These are phyloP conservation scores for Marchantia polymorpha DNA, from an alignment of 225 moss, liverwort and hornwort species.

Conservation along the genomic window DNA sequence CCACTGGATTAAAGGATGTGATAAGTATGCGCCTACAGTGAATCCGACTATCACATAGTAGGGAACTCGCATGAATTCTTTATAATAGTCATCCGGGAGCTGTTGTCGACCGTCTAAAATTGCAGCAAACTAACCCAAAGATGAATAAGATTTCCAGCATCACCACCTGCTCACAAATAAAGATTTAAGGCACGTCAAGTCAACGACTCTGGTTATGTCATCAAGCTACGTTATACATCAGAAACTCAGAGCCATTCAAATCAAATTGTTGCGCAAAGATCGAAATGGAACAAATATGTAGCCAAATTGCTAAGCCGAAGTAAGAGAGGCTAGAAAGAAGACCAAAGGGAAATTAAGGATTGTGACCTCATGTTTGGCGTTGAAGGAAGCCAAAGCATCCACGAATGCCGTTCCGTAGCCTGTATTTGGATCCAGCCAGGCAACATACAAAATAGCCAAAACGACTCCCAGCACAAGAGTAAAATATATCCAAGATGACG, in stretches of 20 bases:
- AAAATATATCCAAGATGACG: constrained; percentile 83
- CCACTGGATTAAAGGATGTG: constrained; percentile 74
- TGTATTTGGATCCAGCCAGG: constrained; percentile 77
- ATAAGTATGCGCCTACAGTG: constrained; percentile 71
- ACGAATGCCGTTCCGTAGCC: constrained; percentile 78
- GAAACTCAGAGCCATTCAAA: not conserved
- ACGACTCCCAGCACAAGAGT: constrained; percentile 79
- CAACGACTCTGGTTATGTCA: not conserved
- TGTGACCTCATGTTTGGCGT: constrained; percentile 76
- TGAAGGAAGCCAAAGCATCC: constrained; percentile 60
- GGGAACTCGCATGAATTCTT: constrained; percentile 82
- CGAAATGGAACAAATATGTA: not conserved
- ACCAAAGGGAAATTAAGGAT: not conserved
- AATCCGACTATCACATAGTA: constrained; percentile 69
- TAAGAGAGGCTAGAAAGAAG: not conserved
- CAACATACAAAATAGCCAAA: constrained; percentile 58
- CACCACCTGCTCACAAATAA: constrained; percentile 49
- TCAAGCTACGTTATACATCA: not conserved
- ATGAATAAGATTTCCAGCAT: constrained; percentile 74
- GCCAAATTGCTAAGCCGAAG: not conserved
- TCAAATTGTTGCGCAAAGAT: not conserved
- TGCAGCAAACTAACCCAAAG: constrained; percentile 87
- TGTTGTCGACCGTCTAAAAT: constrained; percentile 83
- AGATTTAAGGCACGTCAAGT: not conserved
- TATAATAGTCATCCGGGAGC: constrained; percentile 70